Base-by-base conservation (phyloP, 768 basidiomycete genomes). In the Cystobasidiopsis lactophilus region DNA sequence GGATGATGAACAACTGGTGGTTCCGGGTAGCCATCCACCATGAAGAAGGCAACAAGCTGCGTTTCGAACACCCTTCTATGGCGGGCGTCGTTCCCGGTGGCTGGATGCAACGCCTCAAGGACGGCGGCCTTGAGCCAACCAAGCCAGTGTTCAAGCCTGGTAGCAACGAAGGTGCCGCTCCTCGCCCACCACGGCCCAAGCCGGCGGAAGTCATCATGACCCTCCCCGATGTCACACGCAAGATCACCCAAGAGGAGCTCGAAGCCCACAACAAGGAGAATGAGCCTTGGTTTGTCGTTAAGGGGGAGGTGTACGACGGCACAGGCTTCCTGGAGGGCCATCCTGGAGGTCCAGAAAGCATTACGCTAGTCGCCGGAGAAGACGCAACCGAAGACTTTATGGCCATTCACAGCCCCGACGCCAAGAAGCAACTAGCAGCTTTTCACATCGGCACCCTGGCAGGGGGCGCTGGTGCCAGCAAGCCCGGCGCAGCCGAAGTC, bases 281-380 rank as follows among this genome's bases (percentile, higher is more conserved):
- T 52, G 77, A 75, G 54, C 84, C 82, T 62, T 85, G 83, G 83
- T 77, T 85, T 59, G 76, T 84, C 62, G 80, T 85, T 56, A 70
- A 73, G 40, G 74, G 77, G 66, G 71, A 74, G 54, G 83, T 85
- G n/a, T 85, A 85, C 68, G 82, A 85, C 68, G 80, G 84, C 50
- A 82, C 82, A 5, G 77, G 79, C 24, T 83, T 85, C 65, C 68
- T 85, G 7, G 66, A 70, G 3, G 73, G 74, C 14, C 77, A 79
- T 59, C 77, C 77, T 0, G 77, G 76, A 5, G 40, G 40, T n/a
- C n/a, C n/a, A 9, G 40, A 43, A 19, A 9, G 9, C 40, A 43
- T 43, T n/a, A 9, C 7, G 24, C 65, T 74, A 19, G 71, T 74
- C 10, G 75, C 75, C 1, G 76, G 76, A 0, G 69, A 76, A 56